Evolutionary conservation across 2,329 filamentous ascomycete species (phyloP), one percentile per base, ranked within the genome.

Genomic region (Ceratocystis ficicola): DNA sequence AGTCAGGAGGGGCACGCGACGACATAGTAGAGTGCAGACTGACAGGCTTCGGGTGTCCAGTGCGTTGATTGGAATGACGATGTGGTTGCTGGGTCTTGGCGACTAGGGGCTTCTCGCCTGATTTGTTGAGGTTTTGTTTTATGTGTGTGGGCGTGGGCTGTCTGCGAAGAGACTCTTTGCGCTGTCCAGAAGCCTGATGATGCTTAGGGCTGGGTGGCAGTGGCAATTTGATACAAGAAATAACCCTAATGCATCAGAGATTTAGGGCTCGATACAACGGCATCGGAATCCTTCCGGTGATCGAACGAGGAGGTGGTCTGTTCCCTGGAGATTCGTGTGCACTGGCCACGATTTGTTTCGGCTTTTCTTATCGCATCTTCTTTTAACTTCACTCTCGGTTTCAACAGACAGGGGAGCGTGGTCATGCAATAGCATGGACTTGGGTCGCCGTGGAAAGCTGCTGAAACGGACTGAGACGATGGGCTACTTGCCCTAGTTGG

Each of bases 1-100:
- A 68, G 57, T 68, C 64, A 5, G 67, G 67, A 30, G 67, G 64
- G 8, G 66, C 50, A 15, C 44, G 46, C 25, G 46, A 57, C n/a
- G 66, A 59, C 66, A 67, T 67, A 20, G 2, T 63, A 17, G 8
- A 25, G n/a, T 28, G 48, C 20, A 25, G 22, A 52, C 25, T 2
- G 25, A 10, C 48, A 20, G 8, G 46, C 46, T 25, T 15, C 15
- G 46, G 48, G 5, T 15, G 2, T 20, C 6, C 7, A 5, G 20
- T 48, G 48, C 10, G 10, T 4, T 41, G 36, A 41, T 41, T 10
- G 8, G 5, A 12, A 7, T 1, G 22, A n/a, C 7, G n/a, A 3
- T 22, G 8, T 22, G 46, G n/a, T 7, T 50, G 7, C 5, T 50
- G 3, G 22, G 46, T 50, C 22, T 50, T 17, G 6, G 8, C 46